Base-by-base conservation (phyloP, 306 rosid species). In the Abrus precatorius region DNA sequence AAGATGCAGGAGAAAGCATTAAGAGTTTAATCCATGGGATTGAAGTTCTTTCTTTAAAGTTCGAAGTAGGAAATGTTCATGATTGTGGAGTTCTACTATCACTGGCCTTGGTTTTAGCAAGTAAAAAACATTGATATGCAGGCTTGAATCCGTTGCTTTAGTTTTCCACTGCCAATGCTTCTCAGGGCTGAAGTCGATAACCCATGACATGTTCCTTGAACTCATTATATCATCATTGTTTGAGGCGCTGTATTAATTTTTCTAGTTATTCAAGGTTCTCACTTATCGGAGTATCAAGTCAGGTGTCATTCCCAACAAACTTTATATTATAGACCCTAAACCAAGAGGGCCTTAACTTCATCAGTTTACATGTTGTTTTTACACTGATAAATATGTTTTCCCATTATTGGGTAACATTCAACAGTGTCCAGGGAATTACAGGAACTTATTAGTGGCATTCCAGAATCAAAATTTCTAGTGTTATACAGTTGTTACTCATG, bases 201-300 rank as follows among this genome's bases (percentile, higher is more conserved):
- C 47, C 33, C 5, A 52, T 73, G 52, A 3, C 72, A 73, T 57
- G 5, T 52, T 78, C 12, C 71, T 29, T 62, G 30, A 56, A 64
- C 30, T 76, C 77, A 40, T 28, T 6, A 59, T 27, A 45, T 48
- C 14, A 4, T 63, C 45, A 36, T 80, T 52, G 11, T 56, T 1
- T 30, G 75, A 72, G 78, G 54, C 47, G 29, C 38, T 71, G 9
- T 65, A 47, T 41, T 57, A 29, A 52, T 72, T 29, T 72, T 29
- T 61, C 43, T 67, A 40, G 69, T 72, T 69, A 56, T 43, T 75
- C 70, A 49, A 64, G 44, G 30, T 49, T 65, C 62, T 77, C 71
- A 36, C 40, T 36, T 20, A 20, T 20, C 40, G 9, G 13, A 48
- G 20, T 57, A 64, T 48, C 57, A 56, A 71, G 75, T 48, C 57